A percentile compares a stretch with the other conserved stretches of the same genome.
These are phyloP conservation scores for Adansonia gregorii DNA, from an alignment of 441 rosid genomes.

Conservation along the genomic window DNA sequence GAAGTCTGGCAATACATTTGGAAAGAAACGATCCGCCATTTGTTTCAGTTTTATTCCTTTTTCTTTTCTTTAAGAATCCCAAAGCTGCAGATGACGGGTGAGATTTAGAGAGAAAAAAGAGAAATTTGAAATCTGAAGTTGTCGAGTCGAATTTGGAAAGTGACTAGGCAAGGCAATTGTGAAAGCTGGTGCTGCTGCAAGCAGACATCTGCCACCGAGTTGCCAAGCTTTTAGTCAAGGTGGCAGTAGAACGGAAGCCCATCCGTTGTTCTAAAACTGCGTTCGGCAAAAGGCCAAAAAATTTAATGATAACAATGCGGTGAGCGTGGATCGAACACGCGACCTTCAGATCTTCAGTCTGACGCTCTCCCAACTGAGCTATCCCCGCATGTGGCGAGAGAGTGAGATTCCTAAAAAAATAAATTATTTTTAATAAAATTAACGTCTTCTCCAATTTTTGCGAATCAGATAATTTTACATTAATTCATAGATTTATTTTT, in stretches of 20 bases:
- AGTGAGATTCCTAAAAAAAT: too few relatives aligned
- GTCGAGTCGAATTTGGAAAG: not conserved
- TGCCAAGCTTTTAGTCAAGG: not conserved
- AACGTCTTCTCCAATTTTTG: too few relatives aligned
- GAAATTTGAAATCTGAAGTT: not conserved
- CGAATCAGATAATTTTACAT: too few relatives aligned
- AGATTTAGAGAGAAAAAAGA: not conserved
- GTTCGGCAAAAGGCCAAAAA: too few relatives aligned
- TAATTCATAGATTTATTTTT: too few relatives aligned
- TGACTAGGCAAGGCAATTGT: not conserved
- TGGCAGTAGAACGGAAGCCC: not conserved
- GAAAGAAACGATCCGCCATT: slow-evolving; percentile 74
- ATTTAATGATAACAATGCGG: slow-evolving; percentile 45
- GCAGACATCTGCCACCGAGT: not conserved
- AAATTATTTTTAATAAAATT: too few relatives aligned
- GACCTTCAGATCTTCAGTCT: slow-evolving; percentile 87
- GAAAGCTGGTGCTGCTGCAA: not conserved
- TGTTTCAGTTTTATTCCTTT: not conserved
- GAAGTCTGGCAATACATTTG: slow-evolving; percentile 59
- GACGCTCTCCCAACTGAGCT: slow-evolving; percentile 97
- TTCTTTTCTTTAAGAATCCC: not conserved
- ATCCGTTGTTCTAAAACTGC: not conserved
- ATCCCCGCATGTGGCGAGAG: slow-evolving; percentile 44
- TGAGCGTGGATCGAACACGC: slow-evolving; percentile 88
- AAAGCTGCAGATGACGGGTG: not conserved